These are phyloP conservation scores for Eucalyptus melliodora DNA, from an alignment of 345 rosid genomes.

Conservation along the genomic window DNA sequence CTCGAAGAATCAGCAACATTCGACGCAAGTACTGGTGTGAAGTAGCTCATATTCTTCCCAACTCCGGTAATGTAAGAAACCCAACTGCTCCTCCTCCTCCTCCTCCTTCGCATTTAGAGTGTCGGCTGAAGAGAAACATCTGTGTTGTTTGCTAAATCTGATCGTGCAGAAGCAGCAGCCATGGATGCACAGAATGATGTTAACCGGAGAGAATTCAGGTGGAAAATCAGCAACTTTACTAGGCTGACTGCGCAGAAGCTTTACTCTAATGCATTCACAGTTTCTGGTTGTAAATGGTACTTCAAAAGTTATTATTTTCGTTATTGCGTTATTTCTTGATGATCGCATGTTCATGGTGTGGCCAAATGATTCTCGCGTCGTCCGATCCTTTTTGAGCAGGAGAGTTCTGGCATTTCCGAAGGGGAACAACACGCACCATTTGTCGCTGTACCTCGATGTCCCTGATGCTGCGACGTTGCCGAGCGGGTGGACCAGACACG, in stretches of 20 bases:
- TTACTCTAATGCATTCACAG: background rate
- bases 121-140: background rate
- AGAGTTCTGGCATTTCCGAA: background rate
- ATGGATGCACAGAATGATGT: background rate
- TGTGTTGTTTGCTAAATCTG: background rate
- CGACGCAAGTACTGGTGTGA: too few relatives aligned
- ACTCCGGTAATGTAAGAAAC: too few relatives aligned
- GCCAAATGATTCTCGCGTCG: background rate
- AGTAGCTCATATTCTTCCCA: too few relatives aligned
- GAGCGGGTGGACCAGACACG: conserved; percentile 41
- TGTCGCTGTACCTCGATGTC: conserved; percentile 5
- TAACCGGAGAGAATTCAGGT: background rate
- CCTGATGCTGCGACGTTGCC: conserved; percentile 33
- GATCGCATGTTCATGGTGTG: background rate
- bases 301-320: background rate
- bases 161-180: background rate
- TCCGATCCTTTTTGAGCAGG: background rate
- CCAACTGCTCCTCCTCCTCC: background rate
- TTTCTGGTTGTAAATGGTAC: background rate
- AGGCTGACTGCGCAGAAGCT: background rate
- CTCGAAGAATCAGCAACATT: too few relatives aligned
- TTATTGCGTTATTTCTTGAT: background rate
- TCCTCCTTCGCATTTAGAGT: background rate
- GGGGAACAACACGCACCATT: background rate
- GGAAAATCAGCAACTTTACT: background rate